Percentiles rank a stretch among this genome's conserved stretches.
These are phyloP conservation scores for Dacryopinax primogenitus DNA, from an alignment of 768 basidiomycete genomes.

Conservation along the genomic window DNA sequence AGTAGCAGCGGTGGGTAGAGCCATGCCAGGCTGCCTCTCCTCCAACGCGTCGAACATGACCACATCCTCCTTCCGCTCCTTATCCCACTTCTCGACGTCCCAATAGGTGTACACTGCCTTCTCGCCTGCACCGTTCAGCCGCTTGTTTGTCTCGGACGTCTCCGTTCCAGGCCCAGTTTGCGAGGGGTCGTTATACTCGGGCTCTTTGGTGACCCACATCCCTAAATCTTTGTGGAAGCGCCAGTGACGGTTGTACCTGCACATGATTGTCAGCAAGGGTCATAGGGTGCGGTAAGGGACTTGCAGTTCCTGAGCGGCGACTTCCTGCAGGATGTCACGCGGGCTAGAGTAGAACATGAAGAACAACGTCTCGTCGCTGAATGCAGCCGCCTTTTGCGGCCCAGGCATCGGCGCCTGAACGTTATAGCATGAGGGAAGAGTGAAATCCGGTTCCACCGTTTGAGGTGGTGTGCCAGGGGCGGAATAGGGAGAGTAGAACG, in stretches of 20 bases:
- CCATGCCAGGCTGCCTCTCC: slow-evolving; percentile 36
- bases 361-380: slow-evolving; percentile 93
- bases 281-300: slow-evolving; percentile 21
- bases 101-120: slow-evolving; percentile 83
- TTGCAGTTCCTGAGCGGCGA: slow-evolving; percentile 89
- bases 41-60: slow-evolving; percentile 62
- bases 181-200: slow-evolving; percentile 51
- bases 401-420: slow-evolving; percentile 80
- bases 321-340: slow-evolving; percentile 82
- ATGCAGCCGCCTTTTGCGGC: slow-evolving; percentile 62
- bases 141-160: slow-evolving; percentile 24
- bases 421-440: slow-evolving; percentile 82
- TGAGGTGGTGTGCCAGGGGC: slow-evolving; percentile 68
- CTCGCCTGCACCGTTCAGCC: slow-evolving; percentile 40
- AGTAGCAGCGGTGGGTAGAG: slow-evolving; percentile 2
- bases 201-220: slow-evolving; percentile 81
- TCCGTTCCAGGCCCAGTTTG: slow-evolving; percentile 48
- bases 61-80: slow-evolving; percentile 65
- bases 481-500: slow-evolving; percentile 94
- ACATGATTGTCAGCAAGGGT: neutral
- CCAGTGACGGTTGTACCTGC: slow-evolving; percentile 41
- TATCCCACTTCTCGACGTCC: slow-evolving; percentile 68
- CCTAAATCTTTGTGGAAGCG: slow-evolving; percentile 87
- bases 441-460: slow-evolving; percentile 82
- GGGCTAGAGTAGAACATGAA: slow-evolving; percentile 97